Base-by-base conservation (phyloP, 805 yeast species). In the Lachancea lanzarotensis region DNA sequence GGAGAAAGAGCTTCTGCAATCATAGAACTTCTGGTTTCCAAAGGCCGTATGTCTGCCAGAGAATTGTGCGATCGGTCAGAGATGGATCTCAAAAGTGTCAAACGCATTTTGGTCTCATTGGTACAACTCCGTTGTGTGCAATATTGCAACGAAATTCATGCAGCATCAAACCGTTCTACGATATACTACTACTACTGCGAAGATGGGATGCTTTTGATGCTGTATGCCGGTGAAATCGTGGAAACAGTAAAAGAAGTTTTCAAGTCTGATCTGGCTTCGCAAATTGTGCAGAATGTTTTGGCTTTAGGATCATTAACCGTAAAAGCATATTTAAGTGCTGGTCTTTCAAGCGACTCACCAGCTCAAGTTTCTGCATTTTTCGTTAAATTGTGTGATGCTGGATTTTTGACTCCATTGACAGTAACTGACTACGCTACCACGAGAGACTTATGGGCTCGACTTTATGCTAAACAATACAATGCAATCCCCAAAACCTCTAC, bases 151-250 rank as follows among this genome's bases (percentile, higher is more conserved):
- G 84, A 79, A 25, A 57, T 56, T 2, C 32, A 31, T 30, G 43
- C 55, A 5, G 42, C 48, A 9, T 44, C 56, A 6, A 60, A 60
- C 16, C 61, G 59, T 15, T 50, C 60, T 13, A 57, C 56, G 0
- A 69, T 75, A 0, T 74, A 67, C 54, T 88, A 89, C 61, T 69
- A 69, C 26, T 75, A 79, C 48, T 75, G 81, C 55, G 82, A 82
- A 49, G 72, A 71, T 30, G 95, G 95, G 5, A 64, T 81, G 16
- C 70, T 79, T 50, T 63, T 75, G 45, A 68, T 88, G 43, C 62
- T 89, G 15, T 86, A 89, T 63, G 71, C 89, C 7, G 97, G 95
- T 35, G 85, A 84, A 43, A 79, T 89, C 48, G 70, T 88, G 27
- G 62, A 73, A 40, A 71, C 70, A 47, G 71, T 83, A 38, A 72